Conservation (phyloP, 495 filamentous ascomycete genomes). For the Evernia prunastri region DNA sequence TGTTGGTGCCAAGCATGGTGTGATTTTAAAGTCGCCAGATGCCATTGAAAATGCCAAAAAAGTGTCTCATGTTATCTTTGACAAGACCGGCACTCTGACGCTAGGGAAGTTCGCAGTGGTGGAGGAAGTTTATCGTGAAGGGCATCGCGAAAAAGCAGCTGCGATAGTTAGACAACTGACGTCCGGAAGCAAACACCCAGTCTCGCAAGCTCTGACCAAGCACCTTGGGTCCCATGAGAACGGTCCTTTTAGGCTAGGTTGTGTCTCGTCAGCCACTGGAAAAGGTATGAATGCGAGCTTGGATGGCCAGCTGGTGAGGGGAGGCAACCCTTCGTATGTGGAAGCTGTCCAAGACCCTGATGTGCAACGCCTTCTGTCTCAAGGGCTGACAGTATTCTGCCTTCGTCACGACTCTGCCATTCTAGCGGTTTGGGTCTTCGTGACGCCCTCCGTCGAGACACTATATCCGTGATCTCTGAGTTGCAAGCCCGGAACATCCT, state of each 20-base stretch:
- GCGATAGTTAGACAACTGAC: slow-evolving; percentile 45
- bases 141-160: slow-evolving; percentile 21
- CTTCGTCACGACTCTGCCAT: slow-evolving; percentile 48
- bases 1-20: slow-evolving; percentile 57
- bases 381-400: slow-evolving; percentile 56
- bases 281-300: slow-evolving; percentile 34
- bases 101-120: slow-evolving; percentile 51
- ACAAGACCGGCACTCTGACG: slow-evolving; percentile 79
- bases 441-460: slow-evolving; percentile 54
- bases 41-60: slow-evolving; percentile 58
- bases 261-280: slow-evolving; percentile 46
- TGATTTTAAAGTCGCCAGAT: slow-evolving; percentile 63
- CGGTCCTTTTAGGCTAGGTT: slow-evolving; percentile 30
- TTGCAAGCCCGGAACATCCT: slow-evolving; percentile 49
- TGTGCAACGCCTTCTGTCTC: slow-evolving; percentile 40
- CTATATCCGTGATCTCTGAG: slow-evolving; percentile 39
- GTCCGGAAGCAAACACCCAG: slow-evolving; percentile 55
- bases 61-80: slow-evolving; percentile 65
- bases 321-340: slow-evolving; percentile 62
- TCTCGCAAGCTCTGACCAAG: slow-evolving; percentile 51
- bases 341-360: slow-evolving; percentile 31
- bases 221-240: slow-evolving; percentile 39
- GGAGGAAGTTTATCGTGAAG: slow-evolving; percentile 31
- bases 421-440: slow-evolving; percentile 53
- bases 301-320: slow-evolving; percentile 38